These are phyloP conservation scores for Ascochyta clinopodiicola DNA, from an alignment of 2,329 filamentous ascomycete genomes.

Conservation along the genomic window DNA sequence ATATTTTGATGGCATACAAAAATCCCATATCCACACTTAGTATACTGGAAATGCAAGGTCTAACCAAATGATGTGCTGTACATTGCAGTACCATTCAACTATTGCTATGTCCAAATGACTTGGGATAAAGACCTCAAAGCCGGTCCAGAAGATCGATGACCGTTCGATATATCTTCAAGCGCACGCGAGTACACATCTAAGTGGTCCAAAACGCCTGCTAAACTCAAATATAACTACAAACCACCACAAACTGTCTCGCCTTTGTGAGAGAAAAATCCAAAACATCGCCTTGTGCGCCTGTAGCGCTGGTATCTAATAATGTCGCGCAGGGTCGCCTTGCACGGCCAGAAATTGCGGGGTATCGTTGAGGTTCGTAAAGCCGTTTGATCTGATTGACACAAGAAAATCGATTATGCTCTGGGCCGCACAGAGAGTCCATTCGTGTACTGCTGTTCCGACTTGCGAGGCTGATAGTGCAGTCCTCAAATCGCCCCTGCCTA, in stretches of 20 bases:
- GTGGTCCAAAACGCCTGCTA: constrained; percentile 12
- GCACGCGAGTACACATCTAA: background rate
- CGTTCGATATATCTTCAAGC: background rate
- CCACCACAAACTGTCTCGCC: background rate
- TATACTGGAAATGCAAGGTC: background rate
- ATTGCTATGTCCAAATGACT: background rate
- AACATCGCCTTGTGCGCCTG: constrained; percentile 5
- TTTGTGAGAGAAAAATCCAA: background rate
- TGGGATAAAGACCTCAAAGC: too few relatives aligned
- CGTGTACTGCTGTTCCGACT: background rate
- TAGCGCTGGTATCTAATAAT: constrained; percentile 11
- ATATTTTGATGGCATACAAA: background rate
- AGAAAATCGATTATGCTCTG: background rate
- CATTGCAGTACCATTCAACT: background rate
- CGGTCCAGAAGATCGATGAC: background rate
- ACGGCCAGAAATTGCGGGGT: constrained; percentile 10
- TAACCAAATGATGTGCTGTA: background rate
- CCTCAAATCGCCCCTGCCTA: background rate
- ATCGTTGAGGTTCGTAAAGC: constrained; percentile 12
- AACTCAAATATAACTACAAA: background rate
- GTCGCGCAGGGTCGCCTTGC: background rate
- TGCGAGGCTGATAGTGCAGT: background rate
- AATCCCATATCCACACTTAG: background rate
- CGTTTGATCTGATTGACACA: background rate
- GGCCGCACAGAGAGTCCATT: background rate